Percentiles rank a stretch among this genome's conserved stretches.
These are phyloP conservation scores for Wickerhamomyces rabaulensis DNA, from an alignment of 805 yeast species.

Conservation along the genomic window DNA sequence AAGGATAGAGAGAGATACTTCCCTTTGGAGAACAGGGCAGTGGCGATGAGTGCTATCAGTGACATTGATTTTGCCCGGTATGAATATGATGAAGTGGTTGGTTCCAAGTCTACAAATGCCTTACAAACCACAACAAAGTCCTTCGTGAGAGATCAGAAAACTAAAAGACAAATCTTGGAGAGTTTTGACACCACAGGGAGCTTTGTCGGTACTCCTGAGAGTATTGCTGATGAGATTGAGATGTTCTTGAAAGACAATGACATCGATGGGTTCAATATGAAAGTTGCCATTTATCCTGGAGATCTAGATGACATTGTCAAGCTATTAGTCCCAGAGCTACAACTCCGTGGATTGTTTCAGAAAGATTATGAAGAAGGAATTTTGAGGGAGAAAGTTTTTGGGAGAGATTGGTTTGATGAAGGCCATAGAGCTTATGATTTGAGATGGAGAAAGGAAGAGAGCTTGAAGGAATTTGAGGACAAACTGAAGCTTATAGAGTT, in stretches of 20 bases:
- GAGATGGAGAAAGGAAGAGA: slow-evolving; percentile 13
- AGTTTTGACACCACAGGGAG: slow-evolving; percentile 18
- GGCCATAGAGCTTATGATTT: slow-evolving; percentile 8
- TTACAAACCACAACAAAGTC: slow-evolving; percentile 27
- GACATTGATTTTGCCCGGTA: not conserved
- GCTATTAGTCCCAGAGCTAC: slow-evolving; percentile 30
- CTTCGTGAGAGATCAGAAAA: slow-evolving; percentile 14
- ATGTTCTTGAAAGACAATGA: slow-evolving; percentile 33
- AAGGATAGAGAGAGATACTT: not conserved
- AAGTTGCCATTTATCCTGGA: slow-evolving; percentile 30
- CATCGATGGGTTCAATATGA: slow-evolving; percentile 39
- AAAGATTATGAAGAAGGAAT: slow-evolving; percentile 28
- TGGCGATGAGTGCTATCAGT: slow-evolving; percentile 3
- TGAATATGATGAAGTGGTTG: slow-evolving; percentile 16
- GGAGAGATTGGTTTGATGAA: slow-evolving; percentile 5
- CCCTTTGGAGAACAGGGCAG: not conserved
- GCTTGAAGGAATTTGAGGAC: slow-evolving; percentile 22
- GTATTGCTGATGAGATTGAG: slow-evolving; percentile 35
- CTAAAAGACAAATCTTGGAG: slow-evolving; percentile 24
- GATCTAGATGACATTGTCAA: slow-evolving; percentile 33
- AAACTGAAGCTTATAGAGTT: not conserved
- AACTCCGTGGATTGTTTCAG: slow-evolving; percentile 30
- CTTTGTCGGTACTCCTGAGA: slow-evolving; percentile 31
- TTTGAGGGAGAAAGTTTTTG: slow-evolving; percentile 6
- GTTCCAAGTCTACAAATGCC: slow-evolving; percentile 29